These are phyloP conservation scores for Dothidotthia symphoricarpi DNA, from an alignment of 2,329 filamentous ascomycete genomes.

Conservation along the genomic window DNA sequence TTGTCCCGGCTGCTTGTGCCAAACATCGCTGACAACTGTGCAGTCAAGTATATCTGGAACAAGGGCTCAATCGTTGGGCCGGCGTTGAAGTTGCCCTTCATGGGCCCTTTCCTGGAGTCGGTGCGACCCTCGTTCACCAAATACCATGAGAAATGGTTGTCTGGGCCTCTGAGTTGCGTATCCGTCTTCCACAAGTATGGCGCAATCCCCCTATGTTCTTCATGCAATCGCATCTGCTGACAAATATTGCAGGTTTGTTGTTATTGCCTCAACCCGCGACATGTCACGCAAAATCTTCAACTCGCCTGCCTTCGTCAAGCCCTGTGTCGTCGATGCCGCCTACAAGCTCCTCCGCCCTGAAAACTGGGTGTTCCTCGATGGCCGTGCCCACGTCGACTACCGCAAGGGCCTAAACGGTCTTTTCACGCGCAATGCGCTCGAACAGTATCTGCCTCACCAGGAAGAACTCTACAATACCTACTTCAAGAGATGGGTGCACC, in stretches of 20 bases:
- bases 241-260: constrained; percentile 70
- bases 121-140: constrained; percentile 87
- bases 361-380: constrained; percentile 98
- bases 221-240: constrained; percentile 12
- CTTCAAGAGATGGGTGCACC: constrained; percentile 73
- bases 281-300: constrained; percentile 97
- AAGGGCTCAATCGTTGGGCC: constrained; percentile 51
- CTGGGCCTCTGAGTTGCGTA: constrained; percentile 89
- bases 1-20: constrained; percentile 1
- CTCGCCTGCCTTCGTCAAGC: constrained; percentile 86
- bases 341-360: constrained; percentile 87
- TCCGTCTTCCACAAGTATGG: constrained; percentile 96
- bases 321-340: constrained; percentile 91
- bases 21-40: constrained; percentile 45
- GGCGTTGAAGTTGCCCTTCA: constrained; percentile 51
- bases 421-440: constrained; percentile 87
- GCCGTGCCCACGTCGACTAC: constrained; percentile 92
- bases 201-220: not conserved
- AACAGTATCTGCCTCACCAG: constrained; percentile 85
- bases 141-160: constrained; percentile 90
- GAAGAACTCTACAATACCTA: constrained; percentile 89
- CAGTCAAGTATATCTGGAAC: constrained; percentile 49
- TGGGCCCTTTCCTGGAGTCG: constrained; percentile 93
- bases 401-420: constrained; percentile 93
- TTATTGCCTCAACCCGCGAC: constrained; percentile 92